These are phyloP conservation scores for Artemisia argyi DNA, from an alignment of 129 eudicot species.

Conservation along the genomic window DNA sequence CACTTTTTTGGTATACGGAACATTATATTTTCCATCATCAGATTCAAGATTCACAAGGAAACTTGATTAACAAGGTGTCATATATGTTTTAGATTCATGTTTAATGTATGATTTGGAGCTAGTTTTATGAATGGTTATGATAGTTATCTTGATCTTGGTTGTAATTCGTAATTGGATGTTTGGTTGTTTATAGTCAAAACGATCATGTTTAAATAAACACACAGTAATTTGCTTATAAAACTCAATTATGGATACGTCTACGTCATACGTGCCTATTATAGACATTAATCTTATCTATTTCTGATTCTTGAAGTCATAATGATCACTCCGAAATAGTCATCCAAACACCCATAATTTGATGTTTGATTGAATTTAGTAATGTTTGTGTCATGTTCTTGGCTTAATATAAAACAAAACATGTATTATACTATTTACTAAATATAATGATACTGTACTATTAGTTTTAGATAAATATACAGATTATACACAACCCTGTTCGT, in stretches of 20 bases:
- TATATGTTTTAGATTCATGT: conserved; percentile 10
- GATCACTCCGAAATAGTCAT: not conserved
- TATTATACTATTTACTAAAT: too few species aligned
- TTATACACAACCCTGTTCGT: conserved; percentile 23
- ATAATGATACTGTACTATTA: too few species aligned
- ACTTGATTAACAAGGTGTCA: conserved; percentile 15
- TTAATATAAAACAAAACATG: too few species aligned
- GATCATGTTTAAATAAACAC: too few species aligned
- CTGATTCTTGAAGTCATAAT: not conserved
- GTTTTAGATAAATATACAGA: conserved; percentile 4
- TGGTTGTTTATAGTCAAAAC: not conserved
- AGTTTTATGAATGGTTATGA: not conserved
- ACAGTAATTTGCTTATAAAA: too few species aligned
- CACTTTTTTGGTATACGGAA: conserved; percentile 19
- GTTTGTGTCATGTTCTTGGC: too few species aligned
- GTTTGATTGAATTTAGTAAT: not conserved
- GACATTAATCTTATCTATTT: not conserved
- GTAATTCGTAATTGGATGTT: conserved; percentile 1
- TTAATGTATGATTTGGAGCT: conserved; percentile 13
- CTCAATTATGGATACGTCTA: too few species aligned
- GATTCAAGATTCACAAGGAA: conserved; percentile 28
- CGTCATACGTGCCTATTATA: too few species aligned
- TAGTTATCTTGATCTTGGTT: conserved; percentile 17
- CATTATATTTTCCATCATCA: conserved; percentile 11
- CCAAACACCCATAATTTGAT: not conserved